Evolutionary conservation across 2,329 filamentous ascomycete genomes (phyloP).

Genomic region (Hypoxylon sp.): DNA sequence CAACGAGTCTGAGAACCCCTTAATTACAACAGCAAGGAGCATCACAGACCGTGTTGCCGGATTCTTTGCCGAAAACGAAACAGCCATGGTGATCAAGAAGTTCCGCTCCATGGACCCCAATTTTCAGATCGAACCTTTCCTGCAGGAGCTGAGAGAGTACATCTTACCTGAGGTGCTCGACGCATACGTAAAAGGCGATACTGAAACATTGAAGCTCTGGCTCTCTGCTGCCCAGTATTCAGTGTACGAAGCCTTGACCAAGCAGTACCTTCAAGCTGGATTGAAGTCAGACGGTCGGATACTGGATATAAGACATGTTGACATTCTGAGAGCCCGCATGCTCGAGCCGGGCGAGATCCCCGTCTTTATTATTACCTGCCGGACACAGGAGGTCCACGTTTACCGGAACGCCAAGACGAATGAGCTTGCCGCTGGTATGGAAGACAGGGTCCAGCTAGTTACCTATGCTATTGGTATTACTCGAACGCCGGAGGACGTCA

Average conservation of each 20-base stretch:
- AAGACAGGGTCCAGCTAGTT: slow-evolving; percentile 97
- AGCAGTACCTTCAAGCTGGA: slow-evolving; percentile 94
- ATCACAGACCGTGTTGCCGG: slow-evolving; percentile 94
- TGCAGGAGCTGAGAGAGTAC: slow-evolving; percentile 96
- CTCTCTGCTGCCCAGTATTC: slow-evolving; percentile 95
- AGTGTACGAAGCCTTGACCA: slow-evolving; percentile 95
- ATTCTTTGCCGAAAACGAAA: slow-evolving; percentile 99
- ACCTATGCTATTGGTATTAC: slow-evolving; percentile 98
- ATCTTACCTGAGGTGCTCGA: slow-evolving; percentile 97
- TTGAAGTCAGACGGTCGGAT: slow-evolving; percentile 96
- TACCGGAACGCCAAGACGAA: slow-evolving; percentile 93
- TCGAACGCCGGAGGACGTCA: slow-evolving; percentile 92
- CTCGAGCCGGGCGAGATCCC: slow-evolving; percentile 89
- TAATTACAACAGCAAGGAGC: slow-evolving; percentile 91
- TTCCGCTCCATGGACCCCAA: slow-evolving; percentile 95
- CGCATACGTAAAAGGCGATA: slow-evolving; percentile 96
- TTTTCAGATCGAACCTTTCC: slow-evolving; percentile 95
- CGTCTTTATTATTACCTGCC: slow-evolving; percentile 96
- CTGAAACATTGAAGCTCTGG: slow-evolving; percentile 92
- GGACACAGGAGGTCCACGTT: slow-evolving; percentile 97
- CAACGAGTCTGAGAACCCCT: slow-evolving; percentile 96
- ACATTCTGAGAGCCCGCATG: slow-evolving; percentile 84
- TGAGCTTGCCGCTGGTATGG: slow-evolving; percentile 94
- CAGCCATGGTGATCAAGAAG: slow-evolving; percentile 96
- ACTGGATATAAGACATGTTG: slow-evolving; percentile 93